Evolutionary conservation across 371 early-diverging fungal genomes (phyloP).

Genomic region (Syncephalastrum monosporum): DNA sequence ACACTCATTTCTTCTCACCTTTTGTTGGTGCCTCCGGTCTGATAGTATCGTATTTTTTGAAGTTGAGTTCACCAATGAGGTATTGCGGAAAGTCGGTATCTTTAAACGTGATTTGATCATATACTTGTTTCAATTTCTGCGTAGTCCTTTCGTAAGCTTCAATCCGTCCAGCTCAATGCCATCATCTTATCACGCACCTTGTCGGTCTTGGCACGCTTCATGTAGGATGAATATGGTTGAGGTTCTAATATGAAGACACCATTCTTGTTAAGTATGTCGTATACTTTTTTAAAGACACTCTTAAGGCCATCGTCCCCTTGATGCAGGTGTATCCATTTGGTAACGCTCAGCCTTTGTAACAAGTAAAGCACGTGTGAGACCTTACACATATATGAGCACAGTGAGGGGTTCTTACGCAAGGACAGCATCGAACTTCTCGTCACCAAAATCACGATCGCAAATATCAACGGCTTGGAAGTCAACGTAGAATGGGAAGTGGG

Average conservation of each 20-base stretch:
- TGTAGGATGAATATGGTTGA: constrained; percentile 59
- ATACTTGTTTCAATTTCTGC: too few species aligned
- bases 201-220: constrained; percentile 40
- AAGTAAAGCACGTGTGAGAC: background rate
- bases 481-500: constrained; percentile 65
- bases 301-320: constrained; percentile 76
- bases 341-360: constrained; percentile 53
- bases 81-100: too few species aligned
- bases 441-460: constrained; percentile 21
- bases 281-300: constrained; percentile 65
- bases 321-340: constrained; percentile 86
- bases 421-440: constrained; percentile 46
- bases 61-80: too few species aligned
- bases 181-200: constrained; percentile 16
- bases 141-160: too few species aligned
- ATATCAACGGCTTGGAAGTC: constrained; percentile 45
- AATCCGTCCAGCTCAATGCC: too few species aligned
- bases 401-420: constrained; percentile 34
- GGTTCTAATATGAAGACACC: constrained; percentile 78
- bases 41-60: too few species aligned
- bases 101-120: too few species aligned
- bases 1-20: too few species aligned
- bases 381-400: background rate
- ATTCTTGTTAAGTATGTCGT: constrained; percentile 51
- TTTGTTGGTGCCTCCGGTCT: too few species aligned